Percentiles rank a stretch among this genome's conserved stretches.
Conservation (phyloP, 176 grass and related monocot species). For the Zoysia japonica region DNA sequence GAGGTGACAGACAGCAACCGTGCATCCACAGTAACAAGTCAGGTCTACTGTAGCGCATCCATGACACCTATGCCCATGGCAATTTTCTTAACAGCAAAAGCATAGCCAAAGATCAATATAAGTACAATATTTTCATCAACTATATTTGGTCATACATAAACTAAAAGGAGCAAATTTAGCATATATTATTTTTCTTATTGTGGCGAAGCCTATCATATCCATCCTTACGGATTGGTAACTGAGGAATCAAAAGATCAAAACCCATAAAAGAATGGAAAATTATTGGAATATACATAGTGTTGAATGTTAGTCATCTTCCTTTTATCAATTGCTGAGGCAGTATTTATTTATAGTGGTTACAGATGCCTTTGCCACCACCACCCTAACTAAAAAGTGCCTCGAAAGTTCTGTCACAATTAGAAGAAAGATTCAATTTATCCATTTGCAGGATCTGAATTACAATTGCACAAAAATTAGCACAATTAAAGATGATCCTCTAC, state of each 20-base stretch:
- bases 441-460: background rate
- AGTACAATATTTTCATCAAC: background rate
- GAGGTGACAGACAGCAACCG: too few species aligned
- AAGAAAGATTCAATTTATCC: background rate
- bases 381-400: background rate
- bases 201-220: too few species aligned
- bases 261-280: too few species aligned
- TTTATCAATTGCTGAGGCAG: background rate
- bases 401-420: background rate
- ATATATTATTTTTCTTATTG: background rate
- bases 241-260: too few species aligned
- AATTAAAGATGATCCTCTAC: too few species aligned
- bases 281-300: background rate
- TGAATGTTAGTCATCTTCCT: background rate
- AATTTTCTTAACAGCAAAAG: background rate
- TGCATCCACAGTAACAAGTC: too few species aligned
- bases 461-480: background rate
- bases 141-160: slow-evolving; percentile 12
- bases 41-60: too few species aligned
- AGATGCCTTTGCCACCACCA: background rate
- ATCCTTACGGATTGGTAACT: too few species aligned
- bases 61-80: too few species aligned
- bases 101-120: background rate
- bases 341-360: slow-evolving; percentile 8
- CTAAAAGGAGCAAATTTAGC: background rate